Conservation (phyloP, 768 basidiomycete genomes). For the Baorangia bicolor region DNA sequence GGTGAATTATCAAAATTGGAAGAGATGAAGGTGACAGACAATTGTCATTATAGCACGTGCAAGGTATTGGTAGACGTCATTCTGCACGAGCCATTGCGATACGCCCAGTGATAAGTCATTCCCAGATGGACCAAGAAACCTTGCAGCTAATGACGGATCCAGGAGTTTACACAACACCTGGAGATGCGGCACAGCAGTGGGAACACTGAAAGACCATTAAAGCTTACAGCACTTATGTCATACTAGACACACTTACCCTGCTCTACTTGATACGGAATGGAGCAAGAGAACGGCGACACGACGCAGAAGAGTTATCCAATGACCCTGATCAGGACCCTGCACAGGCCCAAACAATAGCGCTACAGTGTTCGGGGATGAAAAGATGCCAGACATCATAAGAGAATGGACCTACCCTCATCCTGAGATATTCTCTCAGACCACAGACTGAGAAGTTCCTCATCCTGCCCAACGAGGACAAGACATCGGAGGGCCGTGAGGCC, state of each 20-base stretch:
- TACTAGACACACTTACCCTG: constrained; percentile 44
- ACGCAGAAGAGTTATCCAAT: constrained; percentile 64
- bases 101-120: constrained; percentile 34
- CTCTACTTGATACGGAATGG: constrained; percentile 45
- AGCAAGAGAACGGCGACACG: constrained; percentile 51
- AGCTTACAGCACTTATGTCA: background rate
- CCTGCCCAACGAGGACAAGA: constrained; percentile 57
- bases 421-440: constrained; percentile 32
- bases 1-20: background rate
- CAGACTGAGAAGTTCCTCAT: constrained; percentile 29
- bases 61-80: constrained; percentile 42
- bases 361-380: constrained; percentile 19
- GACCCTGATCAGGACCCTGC: constrained; percentile 37
- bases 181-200: constrained; percentile 46
- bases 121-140: constrained; percentile 30
- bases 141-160: constrained; percentile 14
- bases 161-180: constrained; percentile 50
- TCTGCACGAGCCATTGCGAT: constrained; percentile 45
- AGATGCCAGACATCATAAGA: background rate
- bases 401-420: constrained; percentile 19
- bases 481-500: constrained; percentile 60
- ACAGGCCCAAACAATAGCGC: constrained; percentile 42
- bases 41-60: constrained; percentile 32
- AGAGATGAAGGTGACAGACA: constrained; percentile 39
- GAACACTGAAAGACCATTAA: constrained; percentile 41